These are phyloP conservation scores for Spiraea crenata DNA, from an alignment of 331 rosid species.

Conservation along the genomic window DNA sequence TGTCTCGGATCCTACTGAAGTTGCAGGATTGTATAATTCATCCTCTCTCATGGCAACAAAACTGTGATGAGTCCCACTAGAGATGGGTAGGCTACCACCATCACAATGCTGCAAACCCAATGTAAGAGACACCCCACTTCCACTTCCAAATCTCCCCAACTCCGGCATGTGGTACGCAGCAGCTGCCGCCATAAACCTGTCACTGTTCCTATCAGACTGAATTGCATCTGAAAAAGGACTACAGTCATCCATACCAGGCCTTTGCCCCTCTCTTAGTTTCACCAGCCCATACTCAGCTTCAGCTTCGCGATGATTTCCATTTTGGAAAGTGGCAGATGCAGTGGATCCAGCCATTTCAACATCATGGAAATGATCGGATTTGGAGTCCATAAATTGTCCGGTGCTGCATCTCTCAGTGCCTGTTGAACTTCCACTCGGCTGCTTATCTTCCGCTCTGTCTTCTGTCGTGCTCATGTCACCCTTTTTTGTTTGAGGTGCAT, in stretches of 20 bases:
- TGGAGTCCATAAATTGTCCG: constrained; percentile 48
- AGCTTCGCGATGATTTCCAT: constrained; percentile 26
- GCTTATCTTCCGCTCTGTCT: constrained; percentile 51
- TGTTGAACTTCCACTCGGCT: constrained; percentile 46
- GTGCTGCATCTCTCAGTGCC: constrained; percentile 44
- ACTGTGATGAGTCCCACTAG: constrained; percentile 40
- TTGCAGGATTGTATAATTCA: constrained; percentile 43
- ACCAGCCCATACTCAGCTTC: constrained; percentile 37
- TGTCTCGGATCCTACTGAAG: constrained; percentile 46
- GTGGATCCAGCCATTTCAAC: constrained; percentile 41
- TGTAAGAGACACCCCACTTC: constrained; percentile 67
- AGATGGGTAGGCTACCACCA: constrained; percentile 48
- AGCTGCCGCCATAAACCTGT: constrained; percentile 51
- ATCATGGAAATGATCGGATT: constrained; percentile 39
- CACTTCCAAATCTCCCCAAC: constrained; percentile 51
- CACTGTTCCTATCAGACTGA: constrained; percentile 39
- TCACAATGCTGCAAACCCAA: constrained; percentile 80
- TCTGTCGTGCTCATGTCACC: constrained; percentile 43
- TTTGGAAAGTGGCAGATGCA: constrained; percentile 35
- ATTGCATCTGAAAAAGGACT: constrained; percentile 40
- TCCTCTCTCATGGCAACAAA: constrained; percentile 59
- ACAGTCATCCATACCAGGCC: constrained; percentile 45
- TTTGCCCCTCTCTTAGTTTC: constrained; percentile 43
- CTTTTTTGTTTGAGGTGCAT: constrained; percentile 45
- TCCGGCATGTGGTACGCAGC: constrained; percentile 58